Evolutionary conservation across 140 eudicot species (phyloP).

Genomic region (Bidens hawaiensis): DNA sequence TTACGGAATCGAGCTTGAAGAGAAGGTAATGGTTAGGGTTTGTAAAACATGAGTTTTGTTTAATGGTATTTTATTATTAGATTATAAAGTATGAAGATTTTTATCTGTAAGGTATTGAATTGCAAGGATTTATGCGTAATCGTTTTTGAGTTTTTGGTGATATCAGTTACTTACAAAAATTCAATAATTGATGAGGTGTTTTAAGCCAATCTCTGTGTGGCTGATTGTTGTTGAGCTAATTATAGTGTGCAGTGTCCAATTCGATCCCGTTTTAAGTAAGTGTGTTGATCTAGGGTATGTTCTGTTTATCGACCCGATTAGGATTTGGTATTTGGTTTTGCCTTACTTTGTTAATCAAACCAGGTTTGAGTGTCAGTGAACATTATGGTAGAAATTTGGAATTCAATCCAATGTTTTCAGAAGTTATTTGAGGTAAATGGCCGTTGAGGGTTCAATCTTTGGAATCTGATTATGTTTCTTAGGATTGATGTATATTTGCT

Average conservation of each 20-base stretch:
- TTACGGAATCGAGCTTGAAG: neutral
- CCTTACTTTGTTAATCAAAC: neutral
- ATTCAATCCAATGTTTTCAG: neutral
- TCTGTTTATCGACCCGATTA: too few species aligned
- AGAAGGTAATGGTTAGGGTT: slow-evolving; percentile 7
- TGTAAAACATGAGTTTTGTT: neutral
- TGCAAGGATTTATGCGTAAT: neutral
- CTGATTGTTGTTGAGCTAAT: too few species aligned
- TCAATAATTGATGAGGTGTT: slow-evolving; percentile 1
- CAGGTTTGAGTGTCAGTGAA: neutral
- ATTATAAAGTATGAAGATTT: slow-evolving; percentile 4
- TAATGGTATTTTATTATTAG: neutral
- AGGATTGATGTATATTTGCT: too few species aligned
- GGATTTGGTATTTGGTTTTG: too few species aligned
- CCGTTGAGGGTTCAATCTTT: neutral
- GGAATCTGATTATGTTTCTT: neutral
- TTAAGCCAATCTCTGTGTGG: too few species aligned
- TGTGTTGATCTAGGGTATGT: too few species aligned
- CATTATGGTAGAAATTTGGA: too few species aligned
- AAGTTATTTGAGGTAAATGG: neutral
- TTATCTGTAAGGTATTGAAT: slow-evolving; percentile 9
- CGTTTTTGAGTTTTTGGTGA: neutral
- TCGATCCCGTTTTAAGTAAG: too few species aligned
- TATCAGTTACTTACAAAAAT: neutral
- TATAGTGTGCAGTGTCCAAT: too few species aligned